Conservation (phyloP, 345 rosid genomes). For the Eucalyptus marginata region DNA sequence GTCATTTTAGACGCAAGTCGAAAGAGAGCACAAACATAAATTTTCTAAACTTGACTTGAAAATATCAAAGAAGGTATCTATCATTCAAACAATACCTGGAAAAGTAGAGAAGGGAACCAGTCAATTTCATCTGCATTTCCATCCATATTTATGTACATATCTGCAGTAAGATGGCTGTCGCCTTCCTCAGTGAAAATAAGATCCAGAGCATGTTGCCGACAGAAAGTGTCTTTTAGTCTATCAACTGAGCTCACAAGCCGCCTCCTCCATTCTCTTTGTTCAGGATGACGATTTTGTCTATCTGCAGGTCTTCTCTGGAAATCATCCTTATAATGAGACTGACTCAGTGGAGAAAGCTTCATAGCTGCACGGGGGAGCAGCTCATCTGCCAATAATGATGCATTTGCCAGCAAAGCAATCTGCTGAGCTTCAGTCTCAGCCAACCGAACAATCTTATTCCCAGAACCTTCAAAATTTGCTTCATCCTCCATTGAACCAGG, state of each 20-base stretch:
- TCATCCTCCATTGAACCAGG: slow-evolving; percentile 98
- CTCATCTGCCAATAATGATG: slow-evolving; percentile 93
- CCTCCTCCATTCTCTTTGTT: slow-evolving; percentile 99
- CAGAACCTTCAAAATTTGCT: slow-evolving; percentile 62
- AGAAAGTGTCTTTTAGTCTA: slow-evolving; percentile 81
- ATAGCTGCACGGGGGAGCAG: slow-evolving; percentile 96
- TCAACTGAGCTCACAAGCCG: slow-evolving; percentile 80
- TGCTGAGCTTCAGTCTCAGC: slow-evolving; percentile 96
- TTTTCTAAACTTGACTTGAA: background rate
- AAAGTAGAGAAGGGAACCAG: slow-evolving; percentile 84
- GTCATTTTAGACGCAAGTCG: background rate
- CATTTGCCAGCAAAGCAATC: slow-evolving; percentile 95
- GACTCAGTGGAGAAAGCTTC: slow-evolving; percentile 71
- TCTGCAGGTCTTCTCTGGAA: slow-evolving; percentile 56
- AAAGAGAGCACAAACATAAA: background rate
- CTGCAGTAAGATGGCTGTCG: slow-evolving; percentile 86
- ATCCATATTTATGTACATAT: slow-evolving; percentile 82
- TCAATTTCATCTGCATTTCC: slow-evolving; percentile 64
- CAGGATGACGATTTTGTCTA: slow-evolving; percentile 95
- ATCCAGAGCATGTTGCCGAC: slow-evolving; percentile 96
- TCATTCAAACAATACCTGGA: slow-evolving; percentile 49
- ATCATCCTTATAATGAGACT: slow-evolving; percentile 53
- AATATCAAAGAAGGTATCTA: background rate
- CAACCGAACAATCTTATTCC: slow-evolving; percentile 77
- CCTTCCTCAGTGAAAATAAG: slow-evolving; percentile 98